These are phyloP conservation scores for Prinsepia uniflora DNA, from an alignment of 306 rosid species.

Conservation along the genomic window DNA sequence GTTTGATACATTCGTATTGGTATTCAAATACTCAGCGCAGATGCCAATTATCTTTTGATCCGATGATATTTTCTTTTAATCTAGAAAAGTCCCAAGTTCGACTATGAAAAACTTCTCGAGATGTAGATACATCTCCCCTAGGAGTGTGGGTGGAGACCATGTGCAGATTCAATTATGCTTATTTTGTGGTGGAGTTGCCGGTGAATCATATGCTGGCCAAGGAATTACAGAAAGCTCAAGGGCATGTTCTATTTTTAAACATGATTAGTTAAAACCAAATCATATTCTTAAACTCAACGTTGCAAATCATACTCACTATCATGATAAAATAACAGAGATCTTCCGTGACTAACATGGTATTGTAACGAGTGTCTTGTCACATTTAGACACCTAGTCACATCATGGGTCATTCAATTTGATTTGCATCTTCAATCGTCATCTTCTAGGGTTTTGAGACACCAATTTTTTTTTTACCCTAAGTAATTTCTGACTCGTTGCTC, in stretches of 20 bases:
- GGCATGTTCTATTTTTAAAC: neutral
- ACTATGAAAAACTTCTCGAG: no score
- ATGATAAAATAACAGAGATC: constrained; percentile 9
- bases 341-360: constrained; percentile 37
- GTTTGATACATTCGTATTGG: no score
- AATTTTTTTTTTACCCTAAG: no score
- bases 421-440: constrained; percentile 27
- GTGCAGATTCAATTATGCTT: constrained; percentile 33
- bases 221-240: neutral
- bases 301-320: constrained; percentile 15
- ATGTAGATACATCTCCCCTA: constrained; percentile 7
- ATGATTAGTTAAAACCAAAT: constrained; percentile 17
- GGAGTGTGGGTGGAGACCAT: constrained; percentile 31
- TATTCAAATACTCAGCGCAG: neutral
- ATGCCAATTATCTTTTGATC: neutral
- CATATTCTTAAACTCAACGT: constrained; percentile 2
- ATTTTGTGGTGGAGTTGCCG: neutral
- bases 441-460: neutral
- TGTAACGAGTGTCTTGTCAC: constrained; percentile 31
- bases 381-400: constrained; percentile 25
- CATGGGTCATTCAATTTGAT: constrained; percentile 28
- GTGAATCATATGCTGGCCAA: neutral
- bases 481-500: no score
- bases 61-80: no score
- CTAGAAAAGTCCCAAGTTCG: no score